phyloP scores from a whole-genome alignment of 164 flowering plant genomes.

The Vitis amurensis region DNA sequence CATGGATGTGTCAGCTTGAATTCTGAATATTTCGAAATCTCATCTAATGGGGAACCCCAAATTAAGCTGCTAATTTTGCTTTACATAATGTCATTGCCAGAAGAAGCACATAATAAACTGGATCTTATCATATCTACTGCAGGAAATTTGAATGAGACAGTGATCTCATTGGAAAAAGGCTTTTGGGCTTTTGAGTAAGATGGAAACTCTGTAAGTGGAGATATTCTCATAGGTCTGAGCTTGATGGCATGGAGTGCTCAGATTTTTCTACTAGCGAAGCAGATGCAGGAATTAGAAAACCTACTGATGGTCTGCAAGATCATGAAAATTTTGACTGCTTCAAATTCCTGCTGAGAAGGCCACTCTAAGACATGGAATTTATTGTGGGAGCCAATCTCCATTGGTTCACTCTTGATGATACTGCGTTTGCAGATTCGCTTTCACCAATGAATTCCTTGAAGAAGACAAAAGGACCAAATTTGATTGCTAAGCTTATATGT shows the following conservation, averaged over 20 bases:
- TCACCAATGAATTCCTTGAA: conserved; percentile 28
- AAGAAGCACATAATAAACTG: conserved; percentile 48
- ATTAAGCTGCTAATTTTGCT: conserved; percentile 66
- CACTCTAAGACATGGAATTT: no score
- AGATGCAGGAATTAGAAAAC: conserved; percentile 6
- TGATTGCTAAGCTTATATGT: conserved; percentile 93
- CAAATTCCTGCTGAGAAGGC: conserved; percentile 26
- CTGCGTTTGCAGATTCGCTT: conserved; percentile 26
- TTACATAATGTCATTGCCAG: conserved; percentile 58
- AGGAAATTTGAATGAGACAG: conserved; percentile 19
- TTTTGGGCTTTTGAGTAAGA: not conserved
- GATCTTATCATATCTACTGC: conserved; percentile 35
- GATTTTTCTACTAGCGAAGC: conserved; percentile 10
- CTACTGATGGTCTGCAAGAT: conserved; percentile 13
- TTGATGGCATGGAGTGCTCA: conserved; percentile 4
- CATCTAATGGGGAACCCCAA: conserved; percentile 77
- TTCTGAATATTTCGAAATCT: conserved; percentile 84
- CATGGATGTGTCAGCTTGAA: conserved; percentile 60
- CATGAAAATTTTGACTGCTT: conserved; percentile 13
- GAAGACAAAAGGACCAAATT: conserved; percentile 41
- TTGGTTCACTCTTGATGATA: conserved; percentile 21
- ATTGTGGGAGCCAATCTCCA: conserved; percentile 35
- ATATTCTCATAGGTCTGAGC: not conserved
- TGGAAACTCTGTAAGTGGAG: no score
- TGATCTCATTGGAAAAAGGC: conserved; percentile 22